Evolutionary conservation across 2,329 filamentous ascomycete genomes (phyloP), one percentile per base, ranked within the genome.

Genomic region (Cercospora zeae-maydis): DNA sequence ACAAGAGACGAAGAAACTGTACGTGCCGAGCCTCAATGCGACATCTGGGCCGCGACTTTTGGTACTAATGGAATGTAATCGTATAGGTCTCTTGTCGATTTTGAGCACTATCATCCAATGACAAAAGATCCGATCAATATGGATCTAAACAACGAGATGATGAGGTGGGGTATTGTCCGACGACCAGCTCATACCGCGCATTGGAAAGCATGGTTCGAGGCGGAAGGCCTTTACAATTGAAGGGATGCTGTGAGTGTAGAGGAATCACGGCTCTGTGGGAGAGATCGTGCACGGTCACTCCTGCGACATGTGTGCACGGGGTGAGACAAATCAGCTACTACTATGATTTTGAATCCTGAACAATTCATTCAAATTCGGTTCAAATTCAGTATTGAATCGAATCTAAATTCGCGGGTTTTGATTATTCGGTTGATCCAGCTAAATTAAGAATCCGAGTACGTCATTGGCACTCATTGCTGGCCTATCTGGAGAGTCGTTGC

Each of bases 51-150:
- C 16, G 27, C 14, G 27, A 16, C 7, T 37, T 9, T 21, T 47
- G 11, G 30, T 45, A 9, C 53, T 16, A 24, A 49, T 4, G 3
- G n/a, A 39, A 14, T 8, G 33, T 9, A 27, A 37, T 1, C 1
- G 21, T 21, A 4, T 36, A 71, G 70, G 54, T 69, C 67, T 5
- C 61, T 74, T 6, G 70, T 74, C n/a, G 72, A 74, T 33, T 74
- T 74, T 47, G 72, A 74, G 61, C 70, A 71, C 21, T 74, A 69
- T 63, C 59, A 65, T 47, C 57, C 62, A 3, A 64, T 56, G 36
- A 66, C 67, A 3, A 68, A 64, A 19, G 70, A 71, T 55, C 65
- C 67, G 10, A 69, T 71, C 61, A 70, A 68, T 16, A 70, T 72
- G 69, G 55, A 67, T 21, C 68, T 66, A 37, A 58, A 58, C 14